These are phyloP conservation scores for Fusarium sp. DNA, from an alignment of 2,329 filamentous ascomycete species.

Conservation along the genomic window DNA sequence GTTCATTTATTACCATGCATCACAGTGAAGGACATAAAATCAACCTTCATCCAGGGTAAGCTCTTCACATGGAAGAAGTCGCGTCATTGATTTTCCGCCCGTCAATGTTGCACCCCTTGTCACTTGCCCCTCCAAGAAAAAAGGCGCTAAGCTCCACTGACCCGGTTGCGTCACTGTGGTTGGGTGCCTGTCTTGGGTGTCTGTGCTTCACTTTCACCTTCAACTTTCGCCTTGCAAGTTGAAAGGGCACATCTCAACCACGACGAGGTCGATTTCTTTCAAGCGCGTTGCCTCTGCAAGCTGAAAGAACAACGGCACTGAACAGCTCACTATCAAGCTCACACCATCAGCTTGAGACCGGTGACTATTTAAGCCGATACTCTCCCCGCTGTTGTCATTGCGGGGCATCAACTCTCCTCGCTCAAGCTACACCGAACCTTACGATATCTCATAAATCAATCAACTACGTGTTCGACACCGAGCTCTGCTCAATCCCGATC, in stretches of 20 bases:
- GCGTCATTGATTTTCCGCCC: constrained; percentile 40
- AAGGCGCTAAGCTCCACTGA: constrained; percentile 19
- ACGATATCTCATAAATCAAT: constrained; percentile 5
- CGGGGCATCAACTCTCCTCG: constrained; percentile 29
- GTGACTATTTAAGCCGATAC: background rate
- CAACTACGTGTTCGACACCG: background rate
- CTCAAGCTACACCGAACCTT: constrained; percentile 31
- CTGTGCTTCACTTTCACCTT: constrained; percentile 37
- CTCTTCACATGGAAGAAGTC: background rate
- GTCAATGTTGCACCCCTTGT: background rate
- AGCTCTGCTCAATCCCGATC: background rate
- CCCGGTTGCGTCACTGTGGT: constrained; percentile 46
- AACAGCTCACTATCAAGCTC: background rate
- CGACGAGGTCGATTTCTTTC: background rate
- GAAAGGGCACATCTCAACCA: background rate
- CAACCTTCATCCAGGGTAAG: constrained; percentile 12
- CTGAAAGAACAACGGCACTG: background rate
- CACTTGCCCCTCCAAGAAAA: constrained; percentile 24
- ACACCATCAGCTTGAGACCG: background rate
- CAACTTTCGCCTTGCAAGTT: constrained; percentile 18
- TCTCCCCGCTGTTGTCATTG: constrained; percentile 28
- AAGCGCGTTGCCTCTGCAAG: background rate
- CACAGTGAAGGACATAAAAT: background rate
- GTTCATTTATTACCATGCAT: background rate
- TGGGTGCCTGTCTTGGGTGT: constrained; percentile 43